These are phyloP conservation scores for Fusarium sp. DNA, from an alignment of 2,329 filamentous ascomycete genomes.

Conservation along the genomic window DNA sequence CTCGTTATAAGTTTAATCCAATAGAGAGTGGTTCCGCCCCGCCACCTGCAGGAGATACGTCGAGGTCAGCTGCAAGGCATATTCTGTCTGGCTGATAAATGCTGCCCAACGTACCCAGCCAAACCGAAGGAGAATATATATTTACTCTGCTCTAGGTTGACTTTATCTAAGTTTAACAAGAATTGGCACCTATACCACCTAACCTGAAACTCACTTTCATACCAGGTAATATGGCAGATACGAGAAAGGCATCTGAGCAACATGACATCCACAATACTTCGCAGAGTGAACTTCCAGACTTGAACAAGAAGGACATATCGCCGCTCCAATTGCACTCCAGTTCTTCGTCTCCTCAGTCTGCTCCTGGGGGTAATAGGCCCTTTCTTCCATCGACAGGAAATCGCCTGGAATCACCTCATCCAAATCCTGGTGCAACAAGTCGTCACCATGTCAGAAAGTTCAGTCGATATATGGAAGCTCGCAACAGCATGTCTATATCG, in stretches of 20 bases:
- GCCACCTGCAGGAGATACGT: neutral
- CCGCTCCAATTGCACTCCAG: neutral
- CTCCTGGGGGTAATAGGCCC: neutral
- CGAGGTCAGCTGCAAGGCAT: neutral
- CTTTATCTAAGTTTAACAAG: neutral
- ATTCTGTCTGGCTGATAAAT: neutral
- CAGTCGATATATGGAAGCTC: neutral
- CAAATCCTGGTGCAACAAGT: neutral
- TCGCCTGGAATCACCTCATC: neutral
- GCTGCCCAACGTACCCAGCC: neutral
- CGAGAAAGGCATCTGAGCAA: neutral
- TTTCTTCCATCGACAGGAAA: neutral
- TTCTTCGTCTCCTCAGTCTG: neutral
- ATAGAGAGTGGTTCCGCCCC: neutral
- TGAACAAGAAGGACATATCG: neutral
- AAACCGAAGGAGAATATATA: neutral
- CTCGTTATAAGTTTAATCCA: neutral
- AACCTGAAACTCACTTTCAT: neutral
- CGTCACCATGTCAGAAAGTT: neutral
- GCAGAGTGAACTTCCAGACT: neutral
- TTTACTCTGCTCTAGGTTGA: neutral
- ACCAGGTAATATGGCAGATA: neutral
- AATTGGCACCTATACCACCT: neutral
- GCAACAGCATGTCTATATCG: neutral
- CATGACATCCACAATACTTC: neutral